phyloP scores from a whole-genome alignment of 192 early-diverging fungal species.

The Funneliformis mosseae region DNA sequence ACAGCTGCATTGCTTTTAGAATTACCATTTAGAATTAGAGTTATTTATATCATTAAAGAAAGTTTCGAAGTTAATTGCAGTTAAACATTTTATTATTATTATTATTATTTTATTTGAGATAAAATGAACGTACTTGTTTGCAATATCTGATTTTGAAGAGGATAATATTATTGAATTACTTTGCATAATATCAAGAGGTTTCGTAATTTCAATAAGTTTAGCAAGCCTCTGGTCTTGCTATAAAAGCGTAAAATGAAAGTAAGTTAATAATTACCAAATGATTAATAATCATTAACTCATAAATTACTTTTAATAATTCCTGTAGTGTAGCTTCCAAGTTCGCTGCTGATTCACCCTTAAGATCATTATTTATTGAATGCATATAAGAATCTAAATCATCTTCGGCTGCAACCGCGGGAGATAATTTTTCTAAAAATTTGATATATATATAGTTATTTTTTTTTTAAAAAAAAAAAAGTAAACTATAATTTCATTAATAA shows the following conservation, averaged over 20 bases:
- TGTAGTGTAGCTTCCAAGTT: slow-evolving; percentile 47
- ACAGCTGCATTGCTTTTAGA: not conserved
- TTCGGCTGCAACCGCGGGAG: slow-evolving; percentile 37
- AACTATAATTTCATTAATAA: not conserved
- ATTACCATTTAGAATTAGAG: not conserved
- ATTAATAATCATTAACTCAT: not conserved
- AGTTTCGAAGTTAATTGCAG: not conserved
- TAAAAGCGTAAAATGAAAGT: not conserved
- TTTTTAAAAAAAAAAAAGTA: not conserved
- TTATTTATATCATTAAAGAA: not conserved
- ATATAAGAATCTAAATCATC: slow-evolving; percentile 73
- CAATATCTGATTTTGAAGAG: not conserved
- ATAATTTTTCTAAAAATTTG: slow-evolving; percentile 18
- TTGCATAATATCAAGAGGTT: slow-evolving; percentile 45
- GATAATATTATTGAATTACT: not conserved
- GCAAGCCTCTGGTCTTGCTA: slow-evolving; percentile 48
- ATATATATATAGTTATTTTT: not conserved
- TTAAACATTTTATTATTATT: no score
- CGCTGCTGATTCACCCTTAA: slow-evolving; percentile 44
- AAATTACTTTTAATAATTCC: slow-evolving; percentile 50
- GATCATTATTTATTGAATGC: slow-evolving; percentile 50
- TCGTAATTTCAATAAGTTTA: slow-evolving; percentile 51
- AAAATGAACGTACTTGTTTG: not conserved
- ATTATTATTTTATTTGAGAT: no score
- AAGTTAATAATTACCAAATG: not conserved